phyloP scores from a whole-genome alignment of 192 early-diverging fungal genomes.

The Podila verticillata region DNA sequence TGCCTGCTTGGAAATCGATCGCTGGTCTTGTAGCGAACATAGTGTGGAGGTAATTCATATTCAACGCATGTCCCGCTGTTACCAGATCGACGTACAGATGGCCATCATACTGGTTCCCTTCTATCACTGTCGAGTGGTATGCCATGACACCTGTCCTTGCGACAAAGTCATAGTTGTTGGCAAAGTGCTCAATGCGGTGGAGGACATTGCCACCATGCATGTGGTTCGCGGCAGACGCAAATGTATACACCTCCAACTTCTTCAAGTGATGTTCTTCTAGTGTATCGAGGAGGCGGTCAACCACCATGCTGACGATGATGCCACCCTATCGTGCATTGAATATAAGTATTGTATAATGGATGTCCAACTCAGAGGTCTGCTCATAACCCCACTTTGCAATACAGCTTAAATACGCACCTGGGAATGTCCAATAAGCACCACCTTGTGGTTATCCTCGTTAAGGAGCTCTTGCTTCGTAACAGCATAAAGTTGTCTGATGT shows the following conservation, averaged over 20 bases:
- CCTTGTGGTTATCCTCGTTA: neutral
- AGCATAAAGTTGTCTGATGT: slow-evolving; percentile 4
- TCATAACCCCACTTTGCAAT: too few relatives aligned
- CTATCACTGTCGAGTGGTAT: neutral
- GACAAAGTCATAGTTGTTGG: neutral
- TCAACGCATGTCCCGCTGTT: too few relatives aligned
- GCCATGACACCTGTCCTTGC: slow-evolving; percentile 4
- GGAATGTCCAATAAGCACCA: slow-evolving; percentile 16
- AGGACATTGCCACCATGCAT: neutral
- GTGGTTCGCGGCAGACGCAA: slow-evolving; percentile 8
- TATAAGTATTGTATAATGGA: neutral
- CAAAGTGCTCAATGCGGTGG: slow-evolving; percentile 8
- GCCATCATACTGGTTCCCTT: neutral
- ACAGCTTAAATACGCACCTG: slow-evolving; percentile 8
- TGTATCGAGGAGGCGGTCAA: slow-evolving; percentile 10
- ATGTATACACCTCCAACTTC: slow-evolving; percentile 17
- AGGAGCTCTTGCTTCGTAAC: neutral
- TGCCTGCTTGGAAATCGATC: too few relatives aligned
- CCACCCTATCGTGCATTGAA: neutral
- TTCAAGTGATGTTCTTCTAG: neutral
- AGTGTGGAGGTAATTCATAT: too few relatives aligned
- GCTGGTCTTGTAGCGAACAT: too few relatives aligned
- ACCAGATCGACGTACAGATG: neutral
- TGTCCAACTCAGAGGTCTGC: too few relatives aligned
- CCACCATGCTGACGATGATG: slow-evolving; percentile 10